Conservation (phyloP, 2,329 filamentous ascomycete species). For the Fusarium sp. region DNA sequence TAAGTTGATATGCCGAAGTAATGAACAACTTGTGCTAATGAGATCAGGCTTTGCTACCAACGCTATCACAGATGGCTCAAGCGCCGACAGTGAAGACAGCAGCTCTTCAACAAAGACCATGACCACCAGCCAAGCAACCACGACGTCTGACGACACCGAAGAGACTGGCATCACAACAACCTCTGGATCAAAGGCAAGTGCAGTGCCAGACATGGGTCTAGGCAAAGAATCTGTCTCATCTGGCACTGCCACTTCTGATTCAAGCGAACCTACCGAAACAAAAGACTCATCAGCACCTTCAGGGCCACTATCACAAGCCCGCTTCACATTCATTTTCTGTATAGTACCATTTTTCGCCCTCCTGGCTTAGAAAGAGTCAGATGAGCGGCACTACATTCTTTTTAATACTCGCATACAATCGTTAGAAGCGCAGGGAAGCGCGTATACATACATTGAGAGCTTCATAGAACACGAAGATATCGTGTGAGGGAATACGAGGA, state of each 20-base stretch:
- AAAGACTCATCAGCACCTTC: conserved; percentile 38
- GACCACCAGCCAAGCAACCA: conserved; percentile 16
- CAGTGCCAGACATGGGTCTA: conserved; percentile 34
- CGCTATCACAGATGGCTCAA: conserved; percentile 22
- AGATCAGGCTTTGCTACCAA: conserved; percentile 38
- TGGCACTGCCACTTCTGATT: conserved; percentile 34
- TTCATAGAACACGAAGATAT: conserved; percentile 28
- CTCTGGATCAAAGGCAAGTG: conserved; percentile 24
- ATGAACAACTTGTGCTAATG: conserved; percentile 7
- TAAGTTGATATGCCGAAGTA: conserved; percentile 44
- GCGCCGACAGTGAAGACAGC: neutral
- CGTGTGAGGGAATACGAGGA: conserved; percentile 18
- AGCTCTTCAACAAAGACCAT: conserved; percentile 24
- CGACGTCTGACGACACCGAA: conserved; percentile 23
- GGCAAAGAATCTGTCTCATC: conserved; percentile 41
- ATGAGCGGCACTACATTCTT: conserved; percentile 41
- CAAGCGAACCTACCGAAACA: conserved; percentile 31
- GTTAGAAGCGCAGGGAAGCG: conserved; percentile 11
- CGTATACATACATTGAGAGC: conserved; percentile 22
- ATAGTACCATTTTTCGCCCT: conserved; percentile 42
- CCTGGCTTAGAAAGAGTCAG: conserved; percentile 33
- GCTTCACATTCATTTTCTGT: conserved; percentile 44
- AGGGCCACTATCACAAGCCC: conserved; percentile 30
- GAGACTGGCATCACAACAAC: conserved; percentile 27
- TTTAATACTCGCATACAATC: conserved; percentile 40